A percentile compares a stretch with the other conserved stretches of the same genome.
Conservation (phyloP, 768 basidiomycete genomes). For the Tulasnella sp. region DNA sequence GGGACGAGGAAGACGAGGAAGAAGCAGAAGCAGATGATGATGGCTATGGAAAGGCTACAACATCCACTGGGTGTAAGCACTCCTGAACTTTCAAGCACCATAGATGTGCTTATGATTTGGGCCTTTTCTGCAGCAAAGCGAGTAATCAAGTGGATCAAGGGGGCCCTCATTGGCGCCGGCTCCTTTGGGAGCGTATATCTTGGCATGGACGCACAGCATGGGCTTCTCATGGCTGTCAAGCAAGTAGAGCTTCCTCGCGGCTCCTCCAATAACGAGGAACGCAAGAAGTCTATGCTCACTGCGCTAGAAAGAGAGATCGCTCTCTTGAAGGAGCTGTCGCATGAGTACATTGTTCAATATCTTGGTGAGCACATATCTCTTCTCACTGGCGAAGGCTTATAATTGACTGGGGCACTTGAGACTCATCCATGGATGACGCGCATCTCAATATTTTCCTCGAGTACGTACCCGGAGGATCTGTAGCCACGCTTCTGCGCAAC, state of each 20-base stretch:
- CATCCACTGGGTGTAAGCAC: constrained; percentile 41
- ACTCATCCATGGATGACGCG: constrained; percentile 86
- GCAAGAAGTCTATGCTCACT: constrained; percentile 86
- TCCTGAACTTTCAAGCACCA: constrained; percentile 2
- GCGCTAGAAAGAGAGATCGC: constrained; percentile 91
- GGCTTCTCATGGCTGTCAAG: constrained; percentile 93
- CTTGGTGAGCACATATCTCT: constrained; percentile 56
- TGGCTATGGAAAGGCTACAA: constrained; percentile 38
- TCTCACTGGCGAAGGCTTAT: neutral
- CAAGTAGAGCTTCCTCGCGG: constrained; percentile 88
- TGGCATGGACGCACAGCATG: constrained; percentile 85
- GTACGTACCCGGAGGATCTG: constrained; percentile 92
- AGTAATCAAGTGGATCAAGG: constrained; percentile 89
- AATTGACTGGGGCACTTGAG: constrained; percentile 31
- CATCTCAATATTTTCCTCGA: constrained; percentile 93
- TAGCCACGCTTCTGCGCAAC: constrained; percentile 74
- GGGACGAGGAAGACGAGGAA: constrained; percentile 36
- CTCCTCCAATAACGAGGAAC: constrained; percentile 75
- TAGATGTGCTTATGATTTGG: constrained; percentile 3
- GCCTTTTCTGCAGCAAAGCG: constrained; percentile 33
- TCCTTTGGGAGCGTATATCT: constrained; percentile 94
- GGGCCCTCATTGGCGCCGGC: constrained; percentile 87
- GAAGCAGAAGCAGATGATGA: too few species aligned
- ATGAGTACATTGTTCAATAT: constrained; percentile 96
- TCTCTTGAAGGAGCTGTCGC: constrained; percentile 81